Base-by-base conservation (phyloP, 768 basidiomycete species). In the Russula virescens region DNA sequence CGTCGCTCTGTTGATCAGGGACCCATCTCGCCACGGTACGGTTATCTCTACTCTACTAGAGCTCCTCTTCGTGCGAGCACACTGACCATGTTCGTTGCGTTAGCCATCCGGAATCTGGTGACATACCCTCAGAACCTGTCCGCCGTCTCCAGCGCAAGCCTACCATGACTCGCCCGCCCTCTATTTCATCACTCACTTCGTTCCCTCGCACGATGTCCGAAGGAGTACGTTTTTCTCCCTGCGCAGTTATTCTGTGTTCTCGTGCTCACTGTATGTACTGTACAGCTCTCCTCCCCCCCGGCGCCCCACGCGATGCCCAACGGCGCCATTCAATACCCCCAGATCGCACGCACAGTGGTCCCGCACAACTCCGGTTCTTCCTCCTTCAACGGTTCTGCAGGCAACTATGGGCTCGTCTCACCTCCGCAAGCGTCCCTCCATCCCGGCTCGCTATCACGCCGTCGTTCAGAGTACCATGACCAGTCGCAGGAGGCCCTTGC, bases 371-470 rank as follows among this genome's bases (percentile, higher is more conserved):
- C 76, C 55, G 73, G 71, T 40, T 78, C 79, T 19, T 78, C 78
- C 1, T 75, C 80, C 28, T 78, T 79, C 68, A 69, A 73, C 61
- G 69, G 79, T 21, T 69, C 80, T 26, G 73, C 77, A 11, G 69
- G 74, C 34, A 66, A 71, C 40, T 80, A 80, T 63, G 73, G 71
- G 19, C 63, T 76, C 51, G 75, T 75, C 34, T 77, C 89, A 0
- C 94, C 91, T 13, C 93, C 94, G 2, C 87, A 85, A 72, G 91
- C 91, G 11, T 91, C 93, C 31, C 86, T 93, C 65, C 91, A 91
- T 68, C 85, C 87, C 28, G 86, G 87, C 19, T 80, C 88, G 6
- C 77, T 92, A 5, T 80, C 89, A 6, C 81, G 90, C 60, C 84
- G 89, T 58, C 74, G 82, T 50, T 88, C 84, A 66, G 90, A 94